phyloP scores from a whole-genome alignment of 495 filamentous ascomycete species.

The Xeromyces bisporus region DNA sequence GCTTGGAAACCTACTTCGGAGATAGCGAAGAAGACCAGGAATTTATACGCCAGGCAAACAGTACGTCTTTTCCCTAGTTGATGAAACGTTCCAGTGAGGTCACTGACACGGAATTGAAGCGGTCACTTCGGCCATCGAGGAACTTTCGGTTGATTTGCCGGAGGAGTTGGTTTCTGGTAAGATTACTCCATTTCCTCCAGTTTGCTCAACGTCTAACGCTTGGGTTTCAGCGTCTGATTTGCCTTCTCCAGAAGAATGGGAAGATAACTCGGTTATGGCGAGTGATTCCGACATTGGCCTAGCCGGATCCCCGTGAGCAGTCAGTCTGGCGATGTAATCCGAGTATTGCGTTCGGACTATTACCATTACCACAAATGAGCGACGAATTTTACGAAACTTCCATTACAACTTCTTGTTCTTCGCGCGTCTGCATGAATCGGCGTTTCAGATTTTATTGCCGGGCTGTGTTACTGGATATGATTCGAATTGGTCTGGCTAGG shows the following conservation, averaged over 20 bases:
- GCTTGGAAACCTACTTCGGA: constrained; percentile 23
- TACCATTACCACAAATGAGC: constrained; percentile 13
- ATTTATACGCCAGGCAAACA: constrained; percentile 16
- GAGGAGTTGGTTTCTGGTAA: constrained; percentile 29
- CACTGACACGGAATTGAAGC: constrained; percentile 10
- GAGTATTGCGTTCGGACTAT: no score
- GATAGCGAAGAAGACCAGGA: constrained; percentile 26
- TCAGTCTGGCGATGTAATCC: not conserved
- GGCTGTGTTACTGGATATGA: no score
- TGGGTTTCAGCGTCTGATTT: constrained; percentile 23
- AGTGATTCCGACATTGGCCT: constrained; percentile 28
- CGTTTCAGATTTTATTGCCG: constrained; percentile 4
- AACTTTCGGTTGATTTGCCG: constrained; percentile 19
- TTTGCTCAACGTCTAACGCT: constrained; percentile 9
- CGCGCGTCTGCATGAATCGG: constrained; percentile 12
- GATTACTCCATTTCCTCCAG: constrained; percentile 7
- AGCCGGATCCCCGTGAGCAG: constrained; percentile 17
- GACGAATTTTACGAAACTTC: constrained; percentile 9
- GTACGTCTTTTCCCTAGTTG: constrained; percentile 12
- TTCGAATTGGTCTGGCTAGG: no score
- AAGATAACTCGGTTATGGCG: constrained; percentile 25
- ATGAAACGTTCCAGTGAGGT: not conserved
- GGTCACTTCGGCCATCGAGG: constrained; percentile 15
- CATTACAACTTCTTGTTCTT: constrained; percentile 7
- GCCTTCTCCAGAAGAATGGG: constrained; percentile 28